Base-by-base conservation (phyloP, 148 eudicot species). In the Chenopodium berlandieri region DNA sequence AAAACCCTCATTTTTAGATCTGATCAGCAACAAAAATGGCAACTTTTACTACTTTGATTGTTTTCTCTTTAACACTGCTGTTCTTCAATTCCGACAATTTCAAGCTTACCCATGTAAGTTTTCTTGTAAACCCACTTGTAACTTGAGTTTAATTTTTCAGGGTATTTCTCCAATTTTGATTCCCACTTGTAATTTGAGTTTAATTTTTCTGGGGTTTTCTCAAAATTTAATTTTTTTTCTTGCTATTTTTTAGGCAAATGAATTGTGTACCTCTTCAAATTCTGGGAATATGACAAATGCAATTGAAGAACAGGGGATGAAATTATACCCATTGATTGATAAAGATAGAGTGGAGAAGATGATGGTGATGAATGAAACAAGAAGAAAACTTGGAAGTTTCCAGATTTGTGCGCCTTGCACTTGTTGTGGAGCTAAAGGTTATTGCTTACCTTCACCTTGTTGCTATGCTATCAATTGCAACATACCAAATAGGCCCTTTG, bases 391-490 rank as follows among this genome's bases (percentile, higher is more conserved):
- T 12, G 94, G 97, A 79, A 91, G 93, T 80, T 92, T 94, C 81
- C 93, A 91, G 91, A 86, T 95, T 70, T 95, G 97, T 87, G 90
- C 97, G 60, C 83, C 90, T 65, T 95, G 98, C 83, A 95, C 97
- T 78, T 95, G 98, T 82, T 95, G 98, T 85, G 94, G 98, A 17
- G 83, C 86, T 27, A 89, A 81, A 81, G 90, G 89, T 56, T 89
- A 87, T 80, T 95, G 98, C 73, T 81, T 95, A 79, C 98, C 94
- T 52, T 88, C 96, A 9, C 93, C 98, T 83, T 95, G 98, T 84
- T 95, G 98, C 82, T 94, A 94, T 88, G 95, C 98, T 23, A 94
- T 94, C 87, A 94, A 90, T 81, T 95, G 98, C 93, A 93, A 95
- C 84, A 95, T 95, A 13, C 98, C 98, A 73, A 90, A 93, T 85